Evolutionary conservation across 257 asterid species (phyloP), one percentile per base, ranked within the genome.

Genomic region (Eucommia ulmoides): DNA sequence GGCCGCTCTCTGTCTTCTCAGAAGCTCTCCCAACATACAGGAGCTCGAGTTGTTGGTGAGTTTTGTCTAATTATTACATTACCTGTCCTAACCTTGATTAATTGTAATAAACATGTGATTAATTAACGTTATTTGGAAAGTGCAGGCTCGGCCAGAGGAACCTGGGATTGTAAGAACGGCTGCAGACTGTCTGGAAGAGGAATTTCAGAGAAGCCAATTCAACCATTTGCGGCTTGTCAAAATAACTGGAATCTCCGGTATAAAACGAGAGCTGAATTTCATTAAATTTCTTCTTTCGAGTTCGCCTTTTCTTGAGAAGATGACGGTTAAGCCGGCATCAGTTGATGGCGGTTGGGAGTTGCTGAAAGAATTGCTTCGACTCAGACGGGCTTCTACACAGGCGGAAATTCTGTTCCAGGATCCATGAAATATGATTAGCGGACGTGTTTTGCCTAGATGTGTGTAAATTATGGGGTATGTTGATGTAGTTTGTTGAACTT

Each of bases 41-140:
- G 98, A 89, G 74, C 94, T 89, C 47, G 98, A 89, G 71, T 55
- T 89, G 74, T 60, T 80, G 80, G 95, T 88, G 48, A 72, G 95
- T 67, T 58, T 55, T 53, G 50, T 45, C 26, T 26, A 26, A 0
- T 3, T 42, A 10, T 0, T 18, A 35, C 16, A 35, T 35, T 0
- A 35, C 16, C 3, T 35, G n/a, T n/a, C n/a, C n/a, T n/a, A n/a
- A n/a, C n/a, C n/a, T n/a, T n/a, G n/a, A n/a, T n/a, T n/a, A n/a
- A n/a, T n/a, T n/a, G n/a, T n/a, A n/a, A n/a, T n/a, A n/a, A n/a
- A n/a, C n/a, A n/a, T n/a, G n/a, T n/a, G n/a, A n/a, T n/a, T n/a
- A n/a, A n/a, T n/a, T n/a, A n/a, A n/a, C n/a, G n/a, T n/a, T n/a
- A n/a, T 21, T 35, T 17, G 49, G 6, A 41, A 17, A 33, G 10